Percentiles rank a stretch among this genome's conserved stretches.
These are phyloP conservation scores for Suhomyces yuchorum DNA, from an alignment of 1,139 yeast species.

Conservation along the genomic window DNA sequence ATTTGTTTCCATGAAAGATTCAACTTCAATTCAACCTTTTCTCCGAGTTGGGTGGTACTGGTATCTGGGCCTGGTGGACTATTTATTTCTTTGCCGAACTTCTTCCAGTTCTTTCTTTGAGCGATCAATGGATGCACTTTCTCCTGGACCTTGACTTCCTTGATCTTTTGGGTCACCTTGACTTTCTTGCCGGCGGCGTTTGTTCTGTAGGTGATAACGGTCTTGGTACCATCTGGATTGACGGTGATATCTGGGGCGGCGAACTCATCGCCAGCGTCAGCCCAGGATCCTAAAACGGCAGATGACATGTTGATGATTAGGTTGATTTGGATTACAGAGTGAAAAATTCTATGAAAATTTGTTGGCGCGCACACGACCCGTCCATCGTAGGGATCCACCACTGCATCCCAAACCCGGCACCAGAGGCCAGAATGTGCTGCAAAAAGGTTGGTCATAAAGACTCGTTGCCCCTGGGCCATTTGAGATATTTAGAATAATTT, in stretches of 20 bases:
- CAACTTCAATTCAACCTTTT: constrained; percentile 69
- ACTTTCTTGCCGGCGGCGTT: constrained; percentile 83
- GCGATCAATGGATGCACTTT: constrained; percentile 80
- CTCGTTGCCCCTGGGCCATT: no score
- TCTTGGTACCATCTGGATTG: constrained; percentile 87
- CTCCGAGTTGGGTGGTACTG: constrained; percentile 88
- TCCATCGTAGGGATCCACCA: background rate
- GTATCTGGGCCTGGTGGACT: constrained; percentile 85
- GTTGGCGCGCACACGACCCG: constrained; percentile 12
- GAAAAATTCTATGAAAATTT: constrained; percentile 13
- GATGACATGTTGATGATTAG: constrained; percentile 45
- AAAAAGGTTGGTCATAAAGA: no score
- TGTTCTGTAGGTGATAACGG: constrained; percentile 75
- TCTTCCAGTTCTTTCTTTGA: constrained; percentile 69
- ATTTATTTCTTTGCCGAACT: constrained; percentile 81
- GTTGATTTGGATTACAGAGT: constrained; percentile 4
- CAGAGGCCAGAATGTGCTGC: no score
- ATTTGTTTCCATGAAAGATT: constrained; percentile 75
- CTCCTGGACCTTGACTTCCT: constrained; percentile 75
- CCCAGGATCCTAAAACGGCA: constrained; percentile 56
- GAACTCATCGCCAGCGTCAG: constrained; percentile 67
- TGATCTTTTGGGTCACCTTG: constrained; percentile 82
- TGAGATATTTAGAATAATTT: no score
- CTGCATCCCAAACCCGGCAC: no score
- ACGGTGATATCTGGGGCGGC: constrained; percentile 70